Conservation (phyloP, 352 stramenopile genomes). For the Pythium aristosporum region DNA sequence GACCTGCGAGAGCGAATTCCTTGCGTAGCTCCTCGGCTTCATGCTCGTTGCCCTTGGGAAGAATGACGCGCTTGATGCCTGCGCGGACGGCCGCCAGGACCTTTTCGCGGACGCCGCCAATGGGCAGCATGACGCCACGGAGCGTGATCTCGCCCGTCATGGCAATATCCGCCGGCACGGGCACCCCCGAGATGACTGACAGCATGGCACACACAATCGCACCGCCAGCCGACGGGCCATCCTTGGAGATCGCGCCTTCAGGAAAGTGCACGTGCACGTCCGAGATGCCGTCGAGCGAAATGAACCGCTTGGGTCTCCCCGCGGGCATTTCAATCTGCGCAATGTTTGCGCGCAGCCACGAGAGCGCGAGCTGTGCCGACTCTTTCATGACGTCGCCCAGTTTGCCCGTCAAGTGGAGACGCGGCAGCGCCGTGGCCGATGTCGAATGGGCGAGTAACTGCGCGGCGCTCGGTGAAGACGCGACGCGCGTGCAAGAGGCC, state of each 20-base stretch:
- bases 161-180: constrained; percentile 76
- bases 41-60: constrained; percentile 70
- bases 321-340: constrained; percentile 49
- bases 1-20: constrained; percentile 42
- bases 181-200: constrained; percentile 62
- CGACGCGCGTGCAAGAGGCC: constrained; percentile 60
- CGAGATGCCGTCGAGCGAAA: constrained; percentile 56
- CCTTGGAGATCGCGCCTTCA: constrained; percentile 88
- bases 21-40: constrained; percentile 70
- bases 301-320: constrained; percentile 12
- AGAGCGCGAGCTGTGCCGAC: constrained; percentile 80
- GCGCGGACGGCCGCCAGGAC: constrained; percentile 84
- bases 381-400: constrained; percentile 90
- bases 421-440: constrained; percentile 30
- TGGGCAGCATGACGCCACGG: constrained; percentile 84
- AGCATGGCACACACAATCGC: constrained; percentile 86
- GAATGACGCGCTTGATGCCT: constrained; percentile 79
- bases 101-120: constrained; percentile 91
- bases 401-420: constrained; percentile 68
- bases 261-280: constrained; percentile 90
- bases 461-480: constrained; percentile 25
- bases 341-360: constrained; percentile 73
- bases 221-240: constrained; percentile 84
- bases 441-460: constrained; percentile 26
- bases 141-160: constrained; percentile 91